A percentile compares a stretch with the other conserved stretches of the same genome.
These are phyloP conservation scores for Eucalyptus pauciflora DNA, from an alignment of 345 rosid genomes.

Conservation along the genomic window DNA sequence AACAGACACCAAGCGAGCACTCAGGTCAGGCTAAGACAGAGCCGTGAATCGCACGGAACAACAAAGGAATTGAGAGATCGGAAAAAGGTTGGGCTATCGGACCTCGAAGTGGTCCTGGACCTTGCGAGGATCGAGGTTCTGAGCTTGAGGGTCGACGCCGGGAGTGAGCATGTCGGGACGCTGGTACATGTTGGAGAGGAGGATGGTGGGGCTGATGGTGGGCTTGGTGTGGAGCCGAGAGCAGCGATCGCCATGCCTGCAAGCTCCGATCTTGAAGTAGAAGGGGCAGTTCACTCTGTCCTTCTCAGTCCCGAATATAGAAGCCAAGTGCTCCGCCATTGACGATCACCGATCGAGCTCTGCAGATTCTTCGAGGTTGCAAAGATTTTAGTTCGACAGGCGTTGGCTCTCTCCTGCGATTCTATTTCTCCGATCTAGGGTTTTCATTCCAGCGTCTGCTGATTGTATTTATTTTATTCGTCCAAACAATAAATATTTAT, in stretches of 20 bases:
- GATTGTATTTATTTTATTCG: not conserved
- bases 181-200: slow-evolving; percentile 58
- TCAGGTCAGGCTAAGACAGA: not conserved
- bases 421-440: not conserved
- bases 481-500: fast-evolving
- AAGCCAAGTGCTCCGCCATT: slow-evolving; percentile 53
- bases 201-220: slow-evolving; percentile 36
- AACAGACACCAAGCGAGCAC: not conserved
- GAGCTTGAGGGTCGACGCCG: slow-evolving; percentile 32
- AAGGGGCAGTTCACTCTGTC: slow-evolving; percentile 53
- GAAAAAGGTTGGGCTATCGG: not conserved
- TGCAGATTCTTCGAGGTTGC: not conserved
- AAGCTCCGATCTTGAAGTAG: slow-evolving; percentile 56
- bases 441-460: not conserved
- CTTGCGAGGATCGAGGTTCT: slow-evolving; percentile 38
- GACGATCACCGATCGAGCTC: not conserved
- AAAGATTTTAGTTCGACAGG: not conserved
- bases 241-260: slow-evolving; percentile 56
- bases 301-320: slow-evolving; percentile 57
- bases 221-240: slow-evolving; percentile 60
- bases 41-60: not conserved
- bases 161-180: slow-evolving; percentile 49
- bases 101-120: slow-evolving; percentile 45
- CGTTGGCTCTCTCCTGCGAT: not conserved
- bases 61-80: not conserved